Evolutionary conservation across 208 protist species (phyloP).

Genomic region (Wallacemonas sp.): DNA sequence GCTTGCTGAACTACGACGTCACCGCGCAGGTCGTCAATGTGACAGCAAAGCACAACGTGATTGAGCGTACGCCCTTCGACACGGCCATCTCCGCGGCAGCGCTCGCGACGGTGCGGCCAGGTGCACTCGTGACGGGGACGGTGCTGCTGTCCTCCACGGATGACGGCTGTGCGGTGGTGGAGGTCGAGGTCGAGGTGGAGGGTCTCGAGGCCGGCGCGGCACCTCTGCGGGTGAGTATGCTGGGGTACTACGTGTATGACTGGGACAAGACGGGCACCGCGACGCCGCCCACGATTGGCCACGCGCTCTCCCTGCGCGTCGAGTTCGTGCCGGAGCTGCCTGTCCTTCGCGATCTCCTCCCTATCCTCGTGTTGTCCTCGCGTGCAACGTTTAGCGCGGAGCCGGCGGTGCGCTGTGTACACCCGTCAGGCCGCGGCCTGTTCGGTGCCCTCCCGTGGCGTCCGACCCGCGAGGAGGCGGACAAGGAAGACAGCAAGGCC

Average conservation of each 20-base stretch:
- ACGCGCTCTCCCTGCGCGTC: conserved; percentile 45
- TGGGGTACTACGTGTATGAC: conserved; percentile 82
- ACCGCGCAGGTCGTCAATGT: conserved; percentile 65
- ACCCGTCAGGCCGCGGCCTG: conserved; percentile 27
- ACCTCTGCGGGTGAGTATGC: conserved; percentile 29
- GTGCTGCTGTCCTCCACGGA: conserved; percentile 84
- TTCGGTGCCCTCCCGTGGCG: conserved; percentile 77
- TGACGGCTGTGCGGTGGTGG: conserved; percentile 79
- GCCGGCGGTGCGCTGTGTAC: conserved; percentile 39
- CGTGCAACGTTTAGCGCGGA: conserved; percentile 37
- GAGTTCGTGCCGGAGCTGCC: conserved; percentile 65
- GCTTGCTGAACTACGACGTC: conserved; percentile 83
- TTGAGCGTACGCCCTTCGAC: conserved; percentile 72
- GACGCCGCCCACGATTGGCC: conserved; percentile 31
- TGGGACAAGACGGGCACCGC: conserved; percentile 26
- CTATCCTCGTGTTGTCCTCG: conserved; percentile 73
- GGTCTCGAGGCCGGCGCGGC: neutral
- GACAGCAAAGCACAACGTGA: conserved; percentile 57
- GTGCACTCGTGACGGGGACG: conserved; percentile 40
- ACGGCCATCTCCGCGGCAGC: conserved; percentile 33
- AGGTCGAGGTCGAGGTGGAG: conserved; percentile 28
- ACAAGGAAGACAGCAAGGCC: conserved; percentile 21
- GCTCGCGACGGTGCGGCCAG: conserved; percentile 35
- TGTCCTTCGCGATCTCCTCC: conserved; percentile 45
- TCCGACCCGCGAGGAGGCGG: conserved; percentile 20